Evolutionary conservation across 1,284 basidiomycete species (phyloP).

Genomic region (Leccinum pachyderme): DNA sequence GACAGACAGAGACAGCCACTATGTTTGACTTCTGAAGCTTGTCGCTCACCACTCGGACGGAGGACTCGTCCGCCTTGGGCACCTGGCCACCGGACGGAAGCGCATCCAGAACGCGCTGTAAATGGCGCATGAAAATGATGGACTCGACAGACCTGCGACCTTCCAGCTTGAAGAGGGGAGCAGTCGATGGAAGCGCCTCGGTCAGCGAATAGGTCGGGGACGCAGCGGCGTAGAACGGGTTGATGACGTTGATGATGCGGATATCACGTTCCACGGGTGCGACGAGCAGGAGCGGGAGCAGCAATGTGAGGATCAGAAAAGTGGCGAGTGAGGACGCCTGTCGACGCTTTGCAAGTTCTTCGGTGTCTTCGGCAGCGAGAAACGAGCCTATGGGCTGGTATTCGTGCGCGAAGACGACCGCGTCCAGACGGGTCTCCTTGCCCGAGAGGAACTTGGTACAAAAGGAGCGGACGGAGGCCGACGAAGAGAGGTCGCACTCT

Average conservation of each 20-base stretch:
- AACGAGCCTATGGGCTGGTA: constrained; percentile 61
- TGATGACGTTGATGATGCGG: constrained; percentile 76
- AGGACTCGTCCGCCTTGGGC: constrained; percentile 46
- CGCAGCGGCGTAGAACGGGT: constrained; percentile 81
- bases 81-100: constrained; percentile 59
- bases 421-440: constrained; percentile 66
- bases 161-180: constrained; percentile 53
- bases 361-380: constrained; percentile 27
- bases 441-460: constrained; percentile 63
- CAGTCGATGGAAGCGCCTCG: constrained; percentile 14
- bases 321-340: constrained; percentile 58
- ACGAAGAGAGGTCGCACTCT: constrained; percentile 64
- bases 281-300: constrained; percentile 70
- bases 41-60: constrained; percentile 47
- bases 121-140: constrained; percentile 63
- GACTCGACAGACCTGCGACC: constrained; percentile 65
- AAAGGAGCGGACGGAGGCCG: constrained; percentile 62
- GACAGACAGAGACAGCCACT: constrained; percentile 66
- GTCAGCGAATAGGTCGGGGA: constrained; percentile 45
- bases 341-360: constrained; percentile 36
- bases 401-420: constrained; percentile 70
- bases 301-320: constrained; percentile 74
- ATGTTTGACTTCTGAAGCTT: constrained; percentile 66
- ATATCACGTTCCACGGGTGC: constrained; percentile 83
- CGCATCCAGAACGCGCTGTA: constrained; percentile 77